phyloP scores from a whole-genome alignment of 495 filamentous ascomycete genomes.

The Penicillium coffeae region DNA sequence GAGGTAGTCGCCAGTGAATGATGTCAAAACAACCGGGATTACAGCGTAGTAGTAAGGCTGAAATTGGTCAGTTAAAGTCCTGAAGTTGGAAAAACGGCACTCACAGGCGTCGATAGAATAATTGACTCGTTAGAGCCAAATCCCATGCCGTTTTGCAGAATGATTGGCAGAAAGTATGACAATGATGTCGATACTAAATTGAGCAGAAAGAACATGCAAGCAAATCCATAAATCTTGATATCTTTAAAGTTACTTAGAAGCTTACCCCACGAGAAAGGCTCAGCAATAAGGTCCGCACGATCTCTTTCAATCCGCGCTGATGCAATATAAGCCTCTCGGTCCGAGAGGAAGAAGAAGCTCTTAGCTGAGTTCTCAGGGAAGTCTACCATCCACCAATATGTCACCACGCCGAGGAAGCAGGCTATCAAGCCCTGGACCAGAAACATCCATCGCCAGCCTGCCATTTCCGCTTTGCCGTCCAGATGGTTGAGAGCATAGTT shows the following conservation, averaged over 20 bases:
- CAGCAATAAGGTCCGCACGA: slow-evolving; percentile 60
- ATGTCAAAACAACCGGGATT: slow-evolving; percentile 66
- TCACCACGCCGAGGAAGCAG: slow-evolving; percentile 61
- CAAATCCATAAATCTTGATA: slow-evolving; percentile 70
- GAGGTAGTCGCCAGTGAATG: slow-evolving; percentile 62
- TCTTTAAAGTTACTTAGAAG: slow-evolving; percentile 60
- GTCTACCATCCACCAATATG: slow-evolving; percentile 77
- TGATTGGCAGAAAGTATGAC: slow-evolving; percentile 70
- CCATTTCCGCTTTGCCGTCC: slow-evolving; percentile 54
- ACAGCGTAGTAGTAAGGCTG: slow-evolving; percentile 72
- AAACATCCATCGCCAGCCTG: slow-evolving; percentile 77
- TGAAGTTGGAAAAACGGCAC: too few relatives aligned
- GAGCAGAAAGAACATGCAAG: slow-evolving; percentile 67
- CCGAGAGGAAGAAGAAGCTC: slow-evolving; percentile 60
- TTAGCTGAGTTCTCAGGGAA: slow-evolving; percentile 66
- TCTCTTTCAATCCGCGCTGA: slow-evolving; percentile 57
- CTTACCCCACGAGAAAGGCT: slow-evolving; percentile 57
- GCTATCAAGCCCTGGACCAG: slow-evolving; percentile 64
- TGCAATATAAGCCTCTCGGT: slow-evolving; percentile 54
- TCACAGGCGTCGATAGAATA: slow-evolving; percentile 62
- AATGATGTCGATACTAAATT: slow-evolving; percentile 67
- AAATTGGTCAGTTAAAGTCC: slow-evolving; percentile 2
- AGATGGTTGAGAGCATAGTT: slow-evolving; percentile 68
- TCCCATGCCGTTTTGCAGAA: slow-evolving; percentile 67
- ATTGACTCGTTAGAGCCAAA: slow-evolving; percentile 64